Evolutionary conservation across 2,329 filamentous ascomycete species (phyloP).

Genomic region (Didymella glomerata): DNA sequence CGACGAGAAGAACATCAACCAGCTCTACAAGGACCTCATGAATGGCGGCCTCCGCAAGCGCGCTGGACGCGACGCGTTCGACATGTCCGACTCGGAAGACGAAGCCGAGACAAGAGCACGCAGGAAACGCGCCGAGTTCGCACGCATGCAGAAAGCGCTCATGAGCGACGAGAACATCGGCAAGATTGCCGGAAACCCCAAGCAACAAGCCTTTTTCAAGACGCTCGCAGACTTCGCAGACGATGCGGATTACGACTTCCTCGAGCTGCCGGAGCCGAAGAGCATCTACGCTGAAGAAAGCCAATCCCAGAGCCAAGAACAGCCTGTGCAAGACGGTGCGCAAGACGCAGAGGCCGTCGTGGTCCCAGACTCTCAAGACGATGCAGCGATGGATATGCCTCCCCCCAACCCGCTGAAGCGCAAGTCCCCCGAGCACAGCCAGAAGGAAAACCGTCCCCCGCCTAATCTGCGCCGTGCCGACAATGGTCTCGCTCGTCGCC

Average conservation of each 20-base stretch:
- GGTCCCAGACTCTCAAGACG: constrained; percentile 41
- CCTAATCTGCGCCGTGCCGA: constrained; percentile 69
- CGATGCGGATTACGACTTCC: constrained; percentile 77
- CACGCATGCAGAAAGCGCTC: constrained; percentile 88
- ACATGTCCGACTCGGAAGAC: constrained; percentile 91
- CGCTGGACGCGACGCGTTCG: constrained; percentile 68
- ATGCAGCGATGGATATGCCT: constrained; percentile 4
- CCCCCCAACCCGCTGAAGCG: constrained; percentile 49
- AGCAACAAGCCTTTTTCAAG: constrained; percentile 87
- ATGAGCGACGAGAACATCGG: constrained; percentile 88
- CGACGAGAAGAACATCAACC: constrained; percentile 88
- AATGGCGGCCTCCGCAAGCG: constrained; percentile 87
- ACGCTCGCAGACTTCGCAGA: constrained; percentile 84
- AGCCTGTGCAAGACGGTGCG: not conserved
- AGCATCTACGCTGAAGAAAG: constrained; percentile 34
- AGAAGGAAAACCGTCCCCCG: constrained; percentile 58
- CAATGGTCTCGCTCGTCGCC: constrained; percentile 66
- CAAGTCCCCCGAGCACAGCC: constrained; percentile 53
- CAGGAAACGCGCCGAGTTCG: constrained; percentile 86
- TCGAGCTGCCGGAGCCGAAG: constrained; percentile 61
- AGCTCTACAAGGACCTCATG: constrained; percentile 91
- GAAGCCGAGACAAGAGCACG: constrained; percentile 79
- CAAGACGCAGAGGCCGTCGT: constrained; percentile 30
- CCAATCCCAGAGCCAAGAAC: constrained; percentile 36
- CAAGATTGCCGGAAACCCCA: constrained; percentile 87